These are phyloP conservation scores for Nitzschia sp. DNA, from an alignment of 108 stramenopile genomes.

Conservation along the genomic window DNA sequence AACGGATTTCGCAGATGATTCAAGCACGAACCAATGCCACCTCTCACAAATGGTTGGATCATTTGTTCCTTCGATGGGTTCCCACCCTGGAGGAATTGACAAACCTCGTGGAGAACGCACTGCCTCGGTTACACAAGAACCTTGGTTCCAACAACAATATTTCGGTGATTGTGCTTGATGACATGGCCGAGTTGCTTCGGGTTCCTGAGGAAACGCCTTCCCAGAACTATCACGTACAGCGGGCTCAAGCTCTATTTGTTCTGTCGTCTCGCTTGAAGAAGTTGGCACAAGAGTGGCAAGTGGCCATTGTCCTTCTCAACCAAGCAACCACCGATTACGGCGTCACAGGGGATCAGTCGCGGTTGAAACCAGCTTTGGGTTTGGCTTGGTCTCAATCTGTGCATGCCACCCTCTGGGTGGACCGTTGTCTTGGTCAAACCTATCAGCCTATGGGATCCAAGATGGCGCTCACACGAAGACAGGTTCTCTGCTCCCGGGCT, in stretches of 20 bases:
- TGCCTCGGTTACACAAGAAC: slow-evolving; percentile 7
- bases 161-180: slow-evolving; percentile 54
- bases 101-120: neutral
- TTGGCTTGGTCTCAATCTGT: slow-evolving; percentile 74
- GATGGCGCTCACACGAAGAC: neutral
- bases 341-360: neutral
- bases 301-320: slow-evolving; percentile 66
- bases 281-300: slow-evolving; percentile 42
- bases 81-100: slow-evolving; percentile 34
- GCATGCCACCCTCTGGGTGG: slow-evolving; percentile 45
- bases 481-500: slow-evolving; percentile 20
- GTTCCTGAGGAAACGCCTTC: slow-evolving; percentile 17
- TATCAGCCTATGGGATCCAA: neutral
- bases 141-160: slow-evolving; percentile 18
- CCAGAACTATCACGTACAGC: slow-evolving; percentile 4
- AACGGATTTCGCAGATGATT: slow-evolving; percentile 20
- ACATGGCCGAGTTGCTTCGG: slow-evolving; percentile 67
- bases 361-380: slow-evolving; percentile 57
- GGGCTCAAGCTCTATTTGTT: slow-evolving; percentile 43
- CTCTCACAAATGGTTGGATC: slow-evolving; percentile 7
- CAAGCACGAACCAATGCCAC: neutral
- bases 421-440: neutral
- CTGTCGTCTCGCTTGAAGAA: slow-evolving; percentile 46
- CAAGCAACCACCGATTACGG: slow-evolving; percentile 45
- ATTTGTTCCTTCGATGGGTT: slow-evolving; percentile 28